Evolutionary conservation across 192 early-diverging fungal genomes (phyloP), one percentile per base, ranked within the genome.

Genomic region (Backusella morwellensis): DNA sequence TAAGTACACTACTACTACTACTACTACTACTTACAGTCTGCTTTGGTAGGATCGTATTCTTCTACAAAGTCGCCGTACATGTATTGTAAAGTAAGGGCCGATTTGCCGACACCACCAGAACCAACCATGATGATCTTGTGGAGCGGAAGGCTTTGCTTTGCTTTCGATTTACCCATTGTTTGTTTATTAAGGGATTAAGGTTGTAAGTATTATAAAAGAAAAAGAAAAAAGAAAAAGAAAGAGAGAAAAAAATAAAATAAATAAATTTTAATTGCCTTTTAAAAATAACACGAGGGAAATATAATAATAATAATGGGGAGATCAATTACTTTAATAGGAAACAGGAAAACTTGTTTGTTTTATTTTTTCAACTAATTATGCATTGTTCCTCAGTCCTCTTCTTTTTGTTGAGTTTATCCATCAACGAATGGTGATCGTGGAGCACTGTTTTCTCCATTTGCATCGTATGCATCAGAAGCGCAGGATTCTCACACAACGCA

Each of bases 91-190:
- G 95, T 96, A 41, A 97, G 82, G 19, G 95, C 95, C 0, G 93
- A 94, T 81, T 97, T 97, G 40, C 95, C 95, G 12, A 97, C 95
- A 75, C 94, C 95, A 73, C 95, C 95, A 19, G 91, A 91, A 35
- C 95, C 95, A 35, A 97, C 94, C 95, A 95, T 95, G 77, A 96
- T 96, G 77, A 96, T 91, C 86, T 96, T 96, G 83, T 96, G 95
- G 67, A 95, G 88, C 9, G 93, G 94, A 50, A 92, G 84, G 68
- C 93, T 90, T 70, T 86, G 88, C 32, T 89, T 91, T 73, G 84
- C 78, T 80, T 93, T 94, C 75, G 86, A 35, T 71, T 71, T 71
- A 29, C 23, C 70, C 70, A 71, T 71, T 4, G 19, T 54, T 59
- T 63, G 2, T 29, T 26, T 63, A 63, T 29, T 56, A 21, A 56